Evolutionary conservation across 139 green algal species (phyloP), one percentile per base, ranked within the genome.

Genomic region (Ettlia oleoabundans): DNA sequence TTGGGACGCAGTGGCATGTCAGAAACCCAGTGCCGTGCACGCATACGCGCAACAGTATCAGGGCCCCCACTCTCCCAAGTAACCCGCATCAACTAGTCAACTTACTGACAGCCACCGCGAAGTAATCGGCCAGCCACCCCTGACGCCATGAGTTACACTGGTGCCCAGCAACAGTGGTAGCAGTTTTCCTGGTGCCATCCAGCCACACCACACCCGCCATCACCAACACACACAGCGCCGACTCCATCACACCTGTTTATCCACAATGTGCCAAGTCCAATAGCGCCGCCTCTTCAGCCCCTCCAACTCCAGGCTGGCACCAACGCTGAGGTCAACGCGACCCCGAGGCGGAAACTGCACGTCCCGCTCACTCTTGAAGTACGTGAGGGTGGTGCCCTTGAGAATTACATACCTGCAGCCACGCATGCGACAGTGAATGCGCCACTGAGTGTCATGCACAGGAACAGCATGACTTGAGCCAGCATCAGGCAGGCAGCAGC

Each of bases 321-420:
- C 8, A n/a, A 86, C 88, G 84, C 86, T 53, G 9, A 94, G 62
- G 32, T 92, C 76, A 10, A 93, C 76, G 2, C 86, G 61, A 1
- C 91, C 89, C 7, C 89, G 68, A 0, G 89, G 89, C n/a, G 84
- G 76, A 7, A 83, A 74, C 18, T 82, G 68, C 71, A 85, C 76
- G 65, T 92, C 89, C 24, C 84, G 62, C 74, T 94, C 89, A 13
- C 10, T 82, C 32, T 78, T 82, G 76, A 89, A 91, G 55, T 93
- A 94, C 19, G 81, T 76, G 5, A 94, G 84, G 4, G 55, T 52
- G 2, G 38, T 67, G 64, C 86, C 86, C 62, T 73, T 85, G 5
- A 94, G 82, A 5, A 89, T 75, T 41, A 92, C 87, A 68, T 87
- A 92, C 2, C 88, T 79, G 72, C 72, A n/a, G n/a, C n/a, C n/a